Base-by-base conservation (phyloP, 352 stramenopile genomes). In the Phytopythium boreale region DNA sequence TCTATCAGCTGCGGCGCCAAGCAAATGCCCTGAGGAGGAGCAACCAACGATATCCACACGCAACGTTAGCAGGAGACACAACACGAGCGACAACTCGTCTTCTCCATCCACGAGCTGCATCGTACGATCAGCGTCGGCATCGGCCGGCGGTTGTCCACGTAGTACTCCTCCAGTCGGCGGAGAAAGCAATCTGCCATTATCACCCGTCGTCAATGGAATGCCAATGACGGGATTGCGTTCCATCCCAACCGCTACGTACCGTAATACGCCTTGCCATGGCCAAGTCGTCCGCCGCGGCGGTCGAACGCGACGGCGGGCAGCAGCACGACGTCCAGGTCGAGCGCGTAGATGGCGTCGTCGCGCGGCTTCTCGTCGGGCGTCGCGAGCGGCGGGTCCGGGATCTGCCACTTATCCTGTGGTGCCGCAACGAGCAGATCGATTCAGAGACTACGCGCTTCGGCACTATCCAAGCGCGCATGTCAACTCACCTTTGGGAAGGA, bases 191-290 rank as follows among this genome's bases (percentile, higher is more conserved):
- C 86, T 92, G 58, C 22, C 22, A 57, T 9, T 8, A 50, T 22
- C 9, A 55, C 1, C 46, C 41, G 22, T 19, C 55, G 39, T 44
- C 36, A 60, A 14, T 17, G 26, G 26, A 24, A 50, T 50, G 20
- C 17, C 15, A 5, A 31, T n/a, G 1, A 4, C 34, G 34, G 11
- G 10, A 2, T 39, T 39, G 34, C 34, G 10, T 14, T 39, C 34
- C 5, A 2, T 39, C 10, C 7, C 1, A 2, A 2, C 5, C 50
- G 9, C 5, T 44, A 53, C 24, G 59, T 53, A 96, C 89, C 87
- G 56, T 97, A 97, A 65, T 96, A 94, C 26, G 88, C 88, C 65
- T 95, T 95, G 46, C 89, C 89, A 62, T 97, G 89, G 15, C 89
- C 89, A 4, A 97, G 67, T 0, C 89, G 86, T 29, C 86, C 91